Conservation (phyloP, 352 stramenopile species). For the Globisporangium paroecandrum region DNA sequence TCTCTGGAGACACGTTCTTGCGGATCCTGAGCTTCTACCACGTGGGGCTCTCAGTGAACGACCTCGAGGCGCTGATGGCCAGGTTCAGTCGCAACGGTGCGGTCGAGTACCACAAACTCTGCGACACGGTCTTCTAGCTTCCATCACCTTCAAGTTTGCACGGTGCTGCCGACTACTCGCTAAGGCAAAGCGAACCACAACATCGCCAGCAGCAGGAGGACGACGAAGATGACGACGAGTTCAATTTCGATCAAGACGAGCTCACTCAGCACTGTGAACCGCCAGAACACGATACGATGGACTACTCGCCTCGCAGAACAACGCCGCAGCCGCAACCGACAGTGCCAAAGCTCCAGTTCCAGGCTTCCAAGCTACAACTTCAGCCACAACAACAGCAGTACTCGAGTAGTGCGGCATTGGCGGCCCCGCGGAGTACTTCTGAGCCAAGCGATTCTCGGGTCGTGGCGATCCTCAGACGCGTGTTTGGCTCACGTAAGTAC, state of each 20-base stretch:
- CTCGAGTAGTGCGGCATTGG: background rate
- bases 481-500: constrained; percentile 67
- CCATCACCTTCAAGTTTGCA: background rate
- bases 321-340: background rate
- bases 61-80: constrained; percentile 29
- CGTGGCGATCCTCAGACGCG: constrained; percentile 41
- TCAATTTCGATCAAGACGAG: constrained; percentile 10
- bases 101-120: constrained; percentile 34
- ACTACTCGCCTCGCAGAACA: constrained; percentile 1
- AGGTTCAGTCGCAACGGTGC: constrained; percentile 32
- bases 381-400: background rate
- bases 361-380: background rate
- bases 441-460: constrained; percentile 25
- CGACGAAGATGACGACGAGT: constrained; percentile 7
- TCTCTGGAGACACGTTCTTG: constrained; percentile 28
- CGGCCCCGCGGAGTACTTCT: background rate
- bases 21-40: constrained; percentile 24
- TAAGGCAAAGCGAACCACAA: background rate
- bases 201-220: background rate
- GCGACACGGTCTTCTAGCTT: constrained; percentile 37
- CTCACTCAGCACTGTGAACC: constrained; percentile 15
- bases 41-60: constrained; percentile 24
- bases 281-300: background rate
- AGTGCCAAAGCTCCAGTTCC: constrained; percentile 6
- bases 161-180: background rate